Evolutionary conservation across 495 filamentous ascomycete species (phyloP).

Genomic region (Thermothielavioides terrestris): DNA sequence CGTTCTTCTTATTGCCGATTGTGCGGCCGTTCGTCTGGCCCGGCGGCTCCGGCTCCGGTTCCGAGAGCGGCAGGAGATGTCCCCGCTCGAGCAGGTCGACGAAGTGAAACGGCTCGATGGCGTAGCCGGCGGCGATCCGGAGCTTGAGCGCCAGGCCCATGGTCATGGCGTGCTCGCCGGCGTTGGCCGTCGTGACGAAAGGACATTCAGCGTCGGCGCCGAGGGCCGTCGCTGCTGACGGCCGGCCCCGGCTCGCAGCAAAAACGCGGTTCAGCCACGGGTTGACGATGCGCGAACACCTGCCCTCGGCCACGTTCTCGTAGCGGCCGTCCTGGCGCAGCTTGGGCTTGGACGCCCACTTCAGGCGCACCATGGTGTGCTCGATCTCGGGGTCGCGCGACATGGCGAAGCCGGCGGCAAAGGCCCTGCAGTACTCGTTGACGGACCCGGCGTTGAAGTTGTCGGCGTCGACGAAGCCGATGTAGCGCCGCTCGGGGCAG

Average conservation of each 20-base stretch:
- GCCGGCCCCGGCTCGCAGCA: no score
- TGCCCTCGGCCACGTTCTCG: slow-evolving; percentile 15
- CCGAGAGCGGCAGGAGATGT: neutral
- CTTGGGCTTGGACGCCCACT: slow-evolving; percentile 27
- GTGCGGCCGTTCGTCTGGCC: neutral
- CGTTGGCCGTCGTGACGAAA: slow-evolving; percentile 23
- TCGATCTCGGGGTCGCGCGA: neutral
- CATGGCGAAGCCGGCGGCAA: slow-evolving; percentile 23
- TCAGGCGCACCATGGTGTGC: slow-evolving; percentile 24
- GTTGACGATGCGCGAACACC: slow-evolving; percentile 25
- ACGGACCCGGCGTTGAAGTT: slow-evolving; percentile 15
- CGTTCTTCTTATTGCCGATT: neutral
- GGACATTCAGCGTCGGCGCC: neutral
- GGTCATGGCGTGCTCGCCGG: slow-evolving; percentile 29
- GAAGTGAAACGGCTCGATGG: slow-evolving; percentile 28
- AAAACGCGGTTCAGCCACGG: slow-evolving; percentile 22
- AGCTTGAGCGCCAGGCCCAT: slow-evolving; percentile 21
- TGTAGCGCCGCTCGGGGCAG: slow-evolving; percentile 13
- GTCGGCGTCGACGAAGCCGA: slow-evolving; percentile 29
- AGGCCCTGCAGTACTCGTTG: slow-evolving; percentile 23
- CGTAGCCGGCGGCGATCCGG: slow-evolving; percentile 23
- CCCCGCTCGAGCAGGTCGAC: slow-evolving; percentile 16
- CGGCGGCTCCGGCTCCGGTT: no score
- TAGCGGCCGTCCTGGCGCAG: slow-evolving; percentile 5
- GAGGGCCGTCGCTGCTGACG: neutral